Evolutionary conservation across 1,284 basidiomycete genomes (phyloP), one percentile per base, ranked within the genome.

Genomic region (Rhodotorula sp.): DNA sequence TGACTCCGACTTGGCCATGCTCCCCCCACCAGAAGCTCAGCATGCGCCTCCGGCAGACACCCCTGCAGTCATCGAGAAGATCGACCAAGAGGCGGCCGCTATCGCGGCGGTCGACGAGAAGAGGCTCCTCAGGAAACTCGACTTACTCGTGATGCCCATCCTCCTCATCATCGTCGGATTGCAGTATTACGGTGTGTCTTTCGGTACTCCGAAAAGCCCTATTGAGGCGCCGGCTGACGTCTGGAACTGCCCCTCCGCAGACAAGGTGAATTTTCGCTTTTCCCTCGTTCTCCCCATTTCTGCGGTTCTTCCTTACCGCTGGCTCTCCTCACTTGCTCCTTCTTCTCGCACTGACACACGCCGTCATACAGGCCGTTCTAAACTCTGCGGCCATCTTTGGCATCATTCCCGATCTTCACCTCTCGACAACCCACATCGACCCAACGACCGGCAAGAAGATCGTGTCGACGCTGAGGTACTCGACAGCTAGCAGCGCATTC

Each of bases 321-420:
- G 6, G 1, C 9, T n/a, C 9, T 49, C 6, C 27, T 7, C n/a
- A n/a, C 24, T 10, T 30, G 3, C 57, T 27, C n/a, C 44, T 11
- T 27, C 19, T 3, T 30, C 36, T 27, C 6, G 10, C 24, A 8
- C 22, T 11, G 1, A 24, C 22, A 49, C 11, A 13, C 7, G 19
- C 19, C 7, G 4, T 13, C 20, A 4, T 22, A 17, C 82, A 84
- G 74, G 82, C 82, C 4, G 82, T 84, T 15, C 78, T 85, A 22
- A 81, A 81, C 0, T 81, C 79, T 5, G 84, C 84, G 0, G 80
- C 82, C 20, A 79, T 84, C 34, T 84, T 84, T 74, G 84, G 83
- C 10, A 82, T 85, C 67, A 77, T 83, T 66, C 77, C 78, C 49
- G 83, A 84, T 66, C 79, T 83, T 4, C 76, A 77, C 52, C 75